phyloP scores from a whole-genome alignment of 805 yeast genomes.

The Torulaspora franciscae region DNA sequence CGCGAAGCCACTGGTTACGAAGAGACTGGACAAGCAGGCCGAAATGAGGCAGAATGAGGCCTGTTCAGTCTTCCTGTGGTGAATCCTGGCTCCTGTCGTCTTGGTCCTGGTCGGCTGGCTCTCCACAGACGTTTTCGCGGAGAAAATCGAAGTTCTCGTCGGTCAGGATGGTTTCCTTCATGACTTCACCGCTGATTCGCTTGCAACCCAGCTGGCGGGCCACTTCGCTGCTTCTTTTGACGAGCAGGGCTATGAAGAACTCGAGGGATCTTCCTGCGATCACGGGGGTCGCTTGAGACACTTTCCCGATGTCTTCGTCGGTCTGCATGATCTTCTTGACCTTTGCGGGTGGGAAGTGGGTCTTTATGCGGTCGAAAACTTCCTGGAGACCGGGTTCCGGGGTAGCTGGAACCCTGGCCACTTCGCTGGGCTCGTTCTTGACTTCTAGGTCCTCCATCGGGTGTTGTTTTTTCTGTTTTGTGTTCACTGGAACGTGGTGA shows the following conservation, averaged over 20 bases:
- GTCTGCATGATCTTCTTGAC: constrained; percentile 96
- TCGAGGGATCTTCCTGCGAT: constrained; percentile 94
- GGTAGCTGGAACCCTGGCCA: constrained; percentile 3
- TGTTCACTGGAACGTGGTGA: neutral
- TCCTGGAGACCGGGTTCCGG: constrained; percentile 15
- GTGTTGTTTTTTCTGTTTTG: neutral
- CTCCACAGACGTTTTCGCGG: constrained; percentile 49
- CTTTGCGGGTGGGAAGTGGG: constrained; percentile 88
- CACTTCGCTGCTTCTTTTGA: constrained; percentile 73
- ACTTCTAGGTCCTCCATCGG: neutral
- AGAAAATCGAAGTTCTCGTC: constrained; percentile 93
- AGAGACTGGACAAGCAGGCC: neutral
- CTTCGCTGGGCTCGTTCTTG: neutral
- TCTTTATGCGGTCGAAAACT: constrained; percentile 48
- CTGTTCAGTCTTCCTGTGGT: neutral
- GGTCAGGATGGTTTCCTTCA: constrained; percentile 74
- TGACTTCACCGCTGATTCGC: constrained; percentile 76
- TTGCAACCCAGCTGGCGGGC: constrained; percentile 72
- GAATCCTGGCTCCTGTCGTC: neutral
- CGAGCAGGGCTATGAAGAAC: constrained; percentile 82
- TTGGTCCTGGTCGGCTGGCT: constrained; percentile 12
- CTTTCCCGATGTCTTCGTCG: constrained; percentile 97
- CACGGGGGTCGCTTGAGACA: constrained; percentile 98
- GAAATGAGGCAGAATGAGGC: neutral
- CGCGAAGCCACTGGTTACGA: neutral